These are phyloP conservation scores for Emericellopsis cladophorae DNA, from an alignment of 2,329 filamentous ascomycete genomes.

Conservation along the genomic window DNA sequence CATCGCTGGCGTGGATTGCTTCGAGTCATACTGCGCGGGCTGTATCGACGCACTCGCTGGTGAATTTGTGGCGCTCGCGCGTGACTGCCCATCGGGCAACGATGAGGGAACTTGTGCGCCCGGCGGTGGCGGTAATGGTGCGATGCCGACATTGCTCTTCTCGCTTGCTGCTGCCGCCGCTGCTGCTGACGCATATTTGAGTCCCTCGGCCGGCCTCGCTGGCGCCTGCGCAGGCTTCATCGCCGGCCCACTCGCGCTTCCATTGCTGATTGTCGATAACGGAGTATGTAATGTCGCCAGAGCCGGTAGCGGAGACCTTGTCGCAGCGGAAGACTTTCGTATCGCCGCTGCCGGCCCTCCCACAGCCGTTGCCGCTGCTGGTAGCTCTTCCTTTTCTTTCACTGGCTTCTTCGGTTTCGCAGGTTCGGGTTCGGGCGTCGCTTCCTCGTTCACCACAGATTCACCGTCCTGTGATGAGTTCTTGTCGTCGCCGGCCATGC, in stretches of 20 bases:
- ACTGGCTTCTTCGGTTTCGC: conserved; percentile 44
- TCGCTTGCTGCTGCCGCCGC: conserved; percentile 86
- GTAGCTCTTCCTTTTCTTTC: conserved; percentile 29
- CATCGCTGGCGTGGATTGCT: conserved; percentile 8
- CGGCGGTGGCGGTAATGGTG: conserved; percentile 83
- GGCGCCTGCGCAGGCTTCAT: conserved; percentile 94
- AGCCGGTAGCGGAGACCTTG: conserved; percentile 89
- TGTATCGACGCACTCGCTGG: conserved; percentile 35
- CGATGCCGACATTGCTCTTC: conserved; percentile 79
- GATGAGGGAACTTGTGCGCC: conserved; percentile 35
- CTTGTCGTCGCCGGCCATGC: conserved; percentile 70
- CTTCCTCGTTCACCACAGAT: conserved; percentile 71
- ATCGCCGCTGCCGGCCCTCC: conserved; percentile 20
- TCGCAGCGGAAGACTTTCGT: conserved; percentile 72
- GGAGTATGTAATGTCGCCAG: conserved; percentile 80
- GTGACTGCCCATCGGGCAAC: conserved; percentile 40
- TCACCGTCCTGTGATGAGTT: conserved; percentile 93
- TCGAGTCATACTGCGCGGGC: conserved; percentile 24
- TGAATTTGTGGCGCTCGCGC: conserved; percentile 40
- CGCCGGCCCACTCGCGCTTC: conserved; percentile 34
- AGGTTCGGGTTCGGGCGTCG: conserved; percentile 43
- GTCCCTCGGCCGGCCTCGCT: conserved; percentile 69
- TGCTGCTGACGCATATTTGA: conserved; percentile 95
- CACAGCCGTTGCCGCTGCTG: conserved; percentile 20
- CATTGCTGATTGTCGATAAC: conserved; percentile 47